Conservation (phyloP, 371 early-diverging fungal species). For the Rhizomucor miehei region DNA sequence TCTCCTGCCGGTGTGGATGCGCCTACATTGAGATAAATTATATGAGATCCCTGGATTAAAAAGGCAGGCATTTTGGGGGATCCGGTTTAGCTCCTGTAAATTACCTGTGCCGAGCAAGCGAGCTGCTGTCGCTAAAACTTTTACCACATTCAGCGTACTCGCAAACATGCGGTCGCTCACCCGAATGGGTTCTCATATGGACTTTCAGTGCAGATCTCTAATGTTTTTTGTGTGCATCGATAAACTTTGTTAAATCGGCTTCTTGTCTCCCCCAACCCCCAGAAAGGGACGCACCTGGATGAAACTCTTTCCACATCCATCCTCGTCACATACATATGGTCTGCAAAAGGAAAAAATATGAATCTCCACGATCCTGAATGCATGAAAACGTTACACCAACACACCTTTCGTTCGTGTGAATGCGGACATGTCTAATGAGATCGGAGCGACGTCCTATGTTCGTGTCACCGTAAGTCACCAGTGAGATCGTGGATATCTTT, state of each 20-base stretch:
- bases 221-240: neutral
- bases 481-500: neutral
- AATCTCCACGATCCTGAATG: neutral
- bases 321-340: conserved; percentile 64
- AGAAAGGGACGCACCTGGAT: conserved; percentile 30
- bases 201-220: conserved; percentile 81
- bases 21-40: conserved; percentile 16
- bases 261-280: too few relatives aligned
- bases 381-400: neutral
- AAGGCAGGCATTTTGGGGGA: neutral
- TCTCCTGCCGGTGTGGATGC: conserved; percentile 72
- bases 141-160: conserved; percentile 58
- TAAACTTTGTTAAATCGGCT: too few relatives aligned
- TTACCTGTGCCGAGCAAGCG: conserved; percentile 37
- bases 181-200: conserved; percentile 76
- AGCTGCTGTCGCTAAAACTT: conserved; percentile 65
- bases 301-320: conserved; percentile 74
- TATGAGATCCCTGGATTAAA: conserved; percentile 3
- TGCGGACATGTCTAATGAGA: conserved; percentile 71
- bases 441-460: conserved; percentile 60
- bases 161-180: conserved; percentile 77
- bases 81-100: neutral
- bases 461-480: neutral
- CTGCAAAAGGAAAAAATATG: conserved; percentile 12
- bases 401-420: conserved; percentile 72